Conservation (phyloP, 2,329 filamentous ascomycete species). For the Fusarium coicis region DNA sequence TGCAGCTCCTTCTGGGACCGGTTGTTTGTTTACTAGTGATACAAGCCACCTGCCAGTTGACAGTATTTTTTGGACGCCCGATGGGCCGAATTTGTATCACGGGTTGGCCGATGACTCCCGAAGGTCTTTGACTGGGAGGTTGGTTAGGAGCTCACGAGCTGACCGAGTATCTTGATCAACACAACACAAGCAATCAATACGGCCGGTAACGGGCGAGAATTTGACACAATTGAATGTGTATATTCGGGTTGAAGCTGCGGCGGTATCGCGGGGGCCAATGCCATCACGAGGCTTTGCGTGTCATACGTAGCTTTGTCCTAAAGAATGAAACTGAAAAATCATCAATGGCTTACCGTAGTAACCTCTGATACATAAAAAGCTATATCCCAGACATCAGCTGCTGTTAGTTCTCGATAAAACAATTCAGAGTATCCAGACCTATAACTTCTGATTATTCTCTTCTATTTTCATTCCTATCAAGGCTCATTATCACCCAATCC, state of each 20-base stretch:
- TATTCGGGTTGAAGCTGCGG: constrained; percentile 18
- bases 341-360: neutral
- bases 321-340: neutral
- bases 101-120: constrained; percentile 18
- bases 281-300: constrained; percentile 28
- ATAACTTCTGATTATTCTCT: neutral
- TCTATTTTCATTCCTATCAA: neutral
- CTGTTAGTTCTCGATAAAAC: constrained; percentile 1
- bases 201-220: constrained; percentile 7
- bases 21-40: constrained; percentile 22
- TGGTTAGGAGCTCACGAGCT: constrained; percentile 11
- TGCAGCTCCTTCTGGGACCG: neutral
- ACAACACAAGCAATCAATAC: constrained; percentile 5
- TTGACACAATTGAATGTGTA: constrained; percentile 11
- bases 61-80: constrained; percentile 12
- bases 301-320: constrained; percentile 22
- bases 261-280: constrained; percentile 22
- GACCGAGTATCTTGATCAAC: neutral
- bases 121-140: neutral
- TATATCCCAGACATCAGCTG: constrained; percentile 3
- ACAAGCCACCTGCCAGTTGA: constrained; percentile 15
- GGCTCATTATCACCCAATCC: neutral
- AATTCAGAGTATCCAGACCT: neutral
- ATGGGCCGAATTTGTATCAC: constrained; percentile 28
- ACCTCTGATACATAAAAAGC: constrained; percentile 25